These are phyloP conservation scores for Oryza officinalis DNA, from an alignment of 176 grass and related monocot genomes.

Conservation along the genomic window DNA sequence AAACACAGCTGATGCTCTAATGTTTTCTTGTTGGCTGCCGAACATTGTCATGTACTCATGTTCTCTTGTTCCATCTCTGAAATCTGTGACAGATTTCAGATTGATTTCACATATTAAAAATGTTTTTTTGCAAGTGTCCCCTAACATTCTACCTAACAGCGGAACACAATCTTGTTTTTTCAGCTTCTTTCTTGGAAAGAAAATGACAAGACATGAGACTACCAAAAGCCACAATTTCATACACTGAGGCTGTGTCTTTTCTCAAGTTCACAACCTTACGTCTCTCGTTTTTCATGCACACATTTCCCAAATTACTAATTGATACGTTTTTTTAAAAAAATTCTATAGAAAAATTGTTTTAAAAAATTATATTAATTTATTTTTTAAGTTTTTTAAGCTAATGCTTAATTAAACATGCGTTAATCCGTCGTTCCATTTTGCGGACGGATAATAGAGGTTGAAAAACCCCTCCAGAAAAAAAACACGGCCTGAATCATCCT, in stretches of 20 bases:
- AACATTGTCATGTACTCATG: background rate
- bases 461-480: too few species aligned
- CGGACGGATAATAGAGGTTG: too few species aligned
- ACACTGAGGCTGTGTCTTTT: too few species aligned
- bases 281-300: too few species aligned
- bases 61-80: background rate
- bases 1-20: background rate
- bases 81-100: background rate
- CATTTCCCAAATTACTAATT: too few species aligned
- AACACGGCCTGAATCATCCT: background rate
- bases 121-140: background rate
- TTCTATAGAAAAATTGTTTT: too few species aligned
- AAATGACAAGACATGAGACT: background rate
- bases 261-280: too few species aligned
- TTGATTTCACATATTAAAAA: background rate
- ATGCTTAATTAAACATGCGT: too few species aligned
- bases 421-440: too few species aligned
- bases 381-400: too few species aligned
- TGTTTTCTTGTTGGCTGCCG: background rate
- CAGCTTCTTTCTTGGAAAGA: background rate
- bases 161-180: background rate
- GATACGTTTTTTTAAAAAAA: too few species aligned
- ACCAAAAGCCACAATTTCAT: background rate
- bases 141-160: background rate
- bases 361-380: too few species aligned